These are phyloP conservation scores for Pythium pyrilobum DNA, from an alignment of 352 stramenopile genomes.

Conservation along the genomic window DNA sequence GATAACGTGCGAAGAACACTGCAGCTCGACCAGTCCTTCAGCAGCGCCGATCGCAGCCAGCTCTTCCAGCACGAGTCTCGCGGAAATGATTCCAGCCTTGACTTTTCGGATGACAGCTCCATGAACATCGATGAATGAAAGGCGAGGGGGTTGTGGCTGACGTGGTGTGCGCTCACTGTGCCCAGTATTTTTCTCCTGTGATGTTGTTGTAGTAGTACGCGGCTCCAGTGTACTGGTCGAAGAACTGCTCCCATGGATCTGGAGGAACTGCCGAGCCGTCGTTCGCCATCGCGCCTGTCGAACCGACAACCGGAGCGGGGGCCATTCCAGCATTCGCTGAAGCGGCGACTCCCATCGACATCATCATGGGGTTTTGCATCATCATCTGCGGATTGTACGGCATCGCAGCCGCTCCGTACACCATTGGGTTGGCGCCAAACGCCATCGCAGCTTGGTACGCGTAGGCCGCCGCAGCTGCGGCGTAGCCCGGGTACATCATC, in stretches of 20 bases:
- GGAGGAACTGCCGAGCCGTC: conserved; percentile 22
- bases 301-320: background rate
- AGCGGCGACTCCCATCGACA: conserved; percentile 3
- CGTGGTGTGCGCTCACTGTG: conserved; percentile 22
- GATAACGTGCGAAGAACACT: conserved; percentile 33
- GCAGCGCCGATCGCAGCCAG: conserved; percentile 60
- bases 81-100: conserved; percentile 48
- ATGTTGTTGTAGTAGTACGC: conserved; percentile 89
- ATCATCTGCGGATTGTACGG: conserved; percentile 40
- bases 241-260: conserved; percentile 82
- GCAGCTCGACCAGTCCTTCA: conserved; percentile 60
- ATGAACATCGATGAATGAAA: conserved; percentile 68
- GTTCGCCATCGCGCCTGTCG: background rate
- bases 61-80: conserved; percentile 24
- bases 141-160: too few relatives aligned
- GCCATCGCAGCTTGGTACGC: conserved; percentile 58
- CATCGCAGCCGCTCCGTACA: conserved; percentile 35
- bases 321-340: background rate
- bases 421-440: conserved; percentile 35
- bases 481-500: conserved; percentile 49
- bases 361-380: conserved; percentile 29
- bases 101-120: conserved; percentile 74
- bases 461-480: conserved; percentile 34
- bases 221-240: conserved; percentile 80
- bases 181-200: conserved; percentile 84